Evolutionary conservation across 2,329 filamentous ascomycete genomes (phyloP).

Genomic region (Ascochyta koolunga): DNA sequence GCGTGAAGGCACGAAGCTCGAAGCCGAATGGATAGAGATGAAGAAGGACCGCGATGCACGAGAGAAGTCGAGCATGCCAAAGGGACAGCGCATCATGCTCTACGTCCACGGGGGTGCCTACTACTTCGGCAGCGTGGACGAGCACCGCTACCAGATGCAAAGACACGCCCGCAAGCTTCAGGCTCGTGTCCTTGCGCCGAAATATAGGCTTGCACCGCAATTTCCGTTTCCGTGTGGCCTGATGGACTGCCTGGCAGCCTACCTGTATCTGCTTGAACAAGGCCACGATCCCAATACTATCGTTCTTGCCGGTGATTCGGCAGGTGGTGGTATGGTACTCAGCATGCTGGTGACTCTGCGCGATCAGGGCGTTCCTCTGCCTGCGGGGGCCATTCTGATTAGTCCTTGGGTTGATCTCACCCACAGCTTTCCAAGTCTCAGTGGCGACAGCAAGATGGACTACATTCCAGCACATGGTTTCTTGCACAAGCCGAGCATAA

Average conservation of each 20-base stretch:
- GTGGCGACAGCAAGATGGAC: conserved; percentile 73
- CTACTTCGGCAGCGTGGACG: conserved; percentile 93
- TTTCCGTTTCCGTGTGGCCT: conserved; percentile 95
- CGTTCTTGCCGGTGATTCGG: conserved; percentile 88
- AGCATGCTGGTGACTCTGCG: conserved; percentile 79
- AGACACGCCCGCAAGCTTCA: conserved; percentile 92
- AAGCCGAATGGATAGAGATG: conserved; percentile 98
- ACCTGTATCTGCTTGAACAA: conserved; percentile 76
- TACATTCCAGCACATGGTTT: conserved; percentile 91
- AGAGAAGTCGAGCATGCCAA: conserved; percentile 61
- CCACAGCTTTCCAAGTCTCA: conserved; percentile 93
- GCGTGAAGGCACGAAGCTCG: conserved; percentile 65
- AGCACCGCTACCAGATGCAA: conserved; percentile 98
- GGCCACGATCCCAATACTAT: conserved; percentile 80
- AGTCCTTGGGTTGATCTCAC: conserved; percentile 96
- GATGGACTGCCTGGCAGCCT: conserved; percentile 86
- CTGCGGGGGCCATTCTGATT: conserved; percentile 87
- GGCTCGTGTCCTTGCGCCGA: conserved; percentile 82
- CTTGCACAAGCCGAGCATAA: conserved; percentile 82
- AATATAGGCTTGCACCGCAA: conserved; percentile 87
- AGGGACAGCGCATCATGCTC: conserved; percentile 79
- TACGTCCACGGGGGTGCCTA: conserved; percentile 96
- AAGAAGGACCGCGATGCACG: conserved; percentile 76
- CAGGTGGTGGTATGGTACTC: conserved; percentile 88
- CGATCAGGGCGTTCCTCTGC: conserved; percentile 81